A percentile compares a stretch with the other conserved stretches of the same genome.
These are phyloP conservation scores for Coemansia sp. DNA, from an alignment of 192 early-diverging fungal species.

Conservation along the genomic window DNA sequence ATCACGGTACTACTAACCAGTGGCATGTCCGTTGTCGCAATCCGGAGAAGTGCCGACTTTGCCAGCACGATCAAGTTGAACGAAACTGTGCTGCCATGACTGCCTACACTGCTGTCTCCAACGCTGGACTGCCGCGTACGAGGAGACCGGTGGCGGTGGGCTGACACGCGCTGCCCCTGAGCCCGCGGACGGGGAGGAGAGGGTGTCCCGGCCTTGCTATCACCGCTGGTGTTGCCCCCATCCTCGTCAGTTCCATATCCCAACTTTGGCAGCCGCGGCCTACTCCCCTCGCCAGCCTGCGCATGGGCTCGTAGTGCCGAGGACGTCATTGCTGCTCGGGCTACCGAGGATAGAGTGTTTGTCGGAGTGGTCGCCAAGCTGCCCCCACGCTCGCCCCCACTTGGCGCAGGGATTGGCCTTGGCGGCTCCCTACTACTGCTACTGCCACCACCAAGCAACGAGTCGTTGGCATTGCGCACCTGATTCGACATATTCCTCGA, in stretches of 20 bases:
- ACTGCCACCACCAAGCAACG: neutral
- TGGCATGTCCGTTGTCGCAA: slow-evolving; percentile 27
- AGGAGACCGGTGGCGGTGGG: slow-evolving; percentile 8
- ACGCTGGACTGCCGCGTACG: slow-evolving; percentile 8
- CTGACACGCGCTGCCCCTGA: slow-evolving; percentile 1
- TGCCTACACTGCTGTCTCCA: neutral
- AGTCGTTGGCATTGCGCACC: neutral
- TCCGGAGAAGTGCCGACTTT: slow-evolving; percentile 46
- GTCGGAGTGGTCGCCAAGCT: slow-evolving; percentile 23
- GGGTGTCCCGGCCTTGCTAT: neutral
- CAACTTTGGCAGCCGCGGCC: neutral
- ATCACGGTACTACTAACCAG: slow-evolving; percentile 24
- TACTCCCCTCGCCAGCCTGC: neutral
- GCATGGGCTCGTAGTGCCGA: slow-evolving; percentile 16
- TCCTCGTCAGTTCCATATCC: slow-evolving; percentile 3
- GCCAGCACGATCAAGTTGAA: slow-evolving; percentile 42
- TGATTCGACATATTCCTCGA: slow-evolving; percentile 11
- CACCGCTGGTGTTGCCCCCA: neutral
- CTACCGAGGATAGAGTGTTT: slow-evolving; percentile 20
- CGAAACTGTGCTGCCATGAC: slow-evolving; percentile 27
- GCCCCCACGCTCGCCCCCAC: slow-evolving; percentile 1
- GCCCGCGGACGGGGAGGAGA: neutral
- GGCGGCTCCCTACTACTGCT: neutral
- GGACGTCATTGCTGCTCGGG: slow-evolving; percentile 23
- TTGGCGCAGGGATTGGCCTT: slow-evolving; percentile 8